phyloP scores from a whole-genome alignment of 2,329 filamentous ascomycete genomes.

The Ceratocystiopsis minuta region DNA sequence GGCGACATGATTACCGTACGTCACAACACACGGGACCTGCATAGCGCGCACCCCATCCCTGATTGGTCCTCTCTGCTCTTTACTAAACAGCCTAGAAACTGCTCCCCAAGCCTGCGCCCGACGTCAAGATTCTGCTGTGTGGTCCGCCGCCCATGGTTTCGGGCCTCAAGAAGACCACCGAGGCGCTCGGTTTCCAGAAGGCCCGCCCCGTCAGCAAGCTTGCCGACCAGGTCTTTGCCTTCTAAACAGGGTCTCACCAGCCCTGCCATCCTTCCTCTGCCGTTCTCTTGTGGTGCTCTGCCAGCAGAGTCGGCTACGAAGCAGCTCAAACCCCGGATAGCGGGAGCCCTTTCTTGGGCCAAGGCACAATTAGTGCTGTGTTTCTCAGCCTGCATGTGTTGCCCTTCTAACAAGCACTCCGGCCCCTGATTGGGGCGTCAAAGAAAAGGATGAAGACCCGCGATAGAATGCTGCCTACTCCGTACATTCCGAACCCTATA shows the following conservation, averaged over 20 bases:
- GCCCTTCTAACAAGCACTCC: too few species aligned
- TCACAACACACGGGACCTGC: background rate
- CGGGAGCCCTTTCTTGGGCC: too few species aligned
- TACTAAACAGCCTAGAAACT: slow-evolving; percentile 33
- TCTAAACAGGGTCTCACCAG: slow-evolving; percentile 27
- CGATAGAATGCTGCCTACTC: too few species aligned
- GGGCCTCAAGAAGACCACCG: slow-evolving; percentile 90
- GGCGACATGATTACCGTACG: slow-evolving; percentile 73
- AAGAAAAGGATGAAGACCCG: too few species aligned
- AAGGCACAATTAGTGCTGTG: too few species aligned
- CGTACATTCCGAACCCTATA: too few species aligned
- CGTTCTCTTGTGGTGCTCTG: too few species aligned
- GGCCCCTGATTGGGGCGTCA: too few species aligned
- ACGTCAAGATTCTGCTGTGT: slow-evolving; percentile 88
- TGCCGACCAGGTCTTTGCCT: slow-evolving; percentile 94
- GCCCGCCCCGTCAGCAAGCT: slow-evolving; percentile 92
- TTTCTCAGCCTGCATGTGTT: too few species aligned
- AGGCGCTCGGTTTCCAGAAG: slow-evolving; percentile 79
- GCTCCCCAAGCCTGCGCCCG: slow-evolving; percentile 63
- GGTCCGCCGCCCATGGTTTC: slow-evolving; percentile 93
- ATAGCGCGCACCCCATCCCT: background rate
- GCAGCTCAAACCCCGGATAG: too few species aligned
- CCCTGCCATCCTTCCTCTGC: too few species aligned
- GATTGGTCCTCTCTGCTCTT: background rate
- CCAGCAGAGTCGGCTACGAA: too few species aligned